Evolutionary conservation across 73 alveolate genomes (phyloP).

Genomic region (Paramecium biaurelia): DNA sequence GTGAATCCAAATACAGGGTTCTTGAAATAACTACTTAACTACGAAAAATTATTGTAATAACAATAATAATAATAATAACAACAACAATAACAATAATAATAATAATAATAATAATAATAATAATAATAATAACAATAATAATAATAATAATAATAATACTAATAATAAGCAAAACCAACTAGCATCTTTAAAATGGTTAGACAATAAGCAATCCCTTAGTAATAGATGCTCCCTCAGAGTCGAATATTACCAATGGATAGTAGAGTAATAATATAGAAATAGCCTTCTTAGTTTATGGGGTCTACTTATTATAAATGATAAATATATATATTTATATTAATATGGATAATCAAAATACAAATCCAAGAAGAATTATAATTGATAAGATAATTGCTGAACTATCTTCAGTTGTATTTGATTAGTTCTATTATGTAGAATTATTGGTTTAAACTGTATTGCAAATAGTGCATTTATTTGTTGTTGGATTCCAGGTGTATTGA

Average conservation of each 20-base stretch:
- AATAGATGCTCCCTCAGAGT: background rate
- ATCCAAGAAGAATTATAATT: background rate
- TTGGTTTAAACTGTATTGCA: background rate
- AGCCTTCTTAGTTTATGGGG: background rate
- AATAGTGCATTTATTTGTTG: background rate
- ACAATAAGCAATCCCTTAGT: background rate
- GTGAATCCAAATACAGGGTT: slow-evolving; percentile 47
- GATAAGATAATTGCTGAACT: background rate
- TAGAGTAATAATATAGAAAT: background rate
- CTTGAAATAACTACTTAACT: background rate
- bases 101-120: background rate
- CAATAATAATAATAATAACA: background rate
- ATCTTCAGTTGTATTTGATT: background rate
- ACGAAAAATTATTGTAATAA: background rate
- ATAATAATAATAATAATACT: background rate
- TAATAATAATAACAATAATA: background rate
- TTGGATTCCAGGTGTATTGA: background rate
- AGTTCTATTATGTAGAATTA: background rate
- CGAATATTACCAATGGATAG: slow-evolving; percentile 1
- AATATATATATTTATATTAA: background rate
- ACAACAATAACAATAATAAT: background rate
- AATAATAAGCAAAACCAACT: background rate
- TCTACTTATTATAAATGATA: background rate
- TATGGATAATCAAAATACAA: background rate
- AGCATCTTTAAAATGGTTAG: slow-evolving; percentile 23